A percentile compares a stretch with the other conserved stretches of the same genome.
These are phyloP conservation scores for Sonneratia alba DNA, from an alignment of 345 rosid genomes.

Conservation along the genomic window DNA sequence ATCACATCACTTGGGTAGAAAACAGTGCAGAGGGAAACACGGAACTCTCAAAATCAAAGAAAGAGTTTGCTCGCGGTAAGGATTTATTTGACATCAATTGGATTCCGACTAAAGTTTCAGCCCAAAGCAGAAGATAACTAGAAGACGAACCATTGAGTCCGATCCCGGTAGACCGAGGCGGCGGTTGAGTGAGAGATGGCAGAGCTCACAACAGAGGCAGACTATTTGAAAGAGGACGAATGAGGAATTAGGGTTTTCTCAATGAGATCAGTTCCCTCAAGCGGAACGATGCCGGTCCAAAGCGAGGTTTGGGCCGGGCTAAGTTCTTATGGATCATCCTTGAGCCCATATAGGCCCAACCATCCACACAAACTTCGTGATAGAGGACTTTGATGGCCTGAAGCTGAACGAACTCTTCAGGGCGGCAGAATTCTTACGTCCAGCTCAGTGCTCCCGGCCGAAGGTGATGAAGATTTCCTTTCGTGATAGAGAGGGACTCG, in stretches of 20 bases:
- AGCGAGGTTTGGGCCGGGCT: not conserved
- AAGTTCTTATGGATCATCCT: not conserved
- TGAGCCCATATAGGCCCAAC: not conserved
- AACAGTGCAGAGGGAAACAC: not conserved
- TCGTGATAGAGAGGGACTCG: too few species aligned
- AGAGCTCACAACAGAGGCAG: not conserved
- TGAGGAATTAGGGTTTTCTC: not conserved
- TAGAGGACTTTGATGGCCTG: conserved; percentile 28
- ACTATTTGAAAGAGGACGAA: not conserved
- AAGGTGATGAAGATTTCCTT: too few species aligned
- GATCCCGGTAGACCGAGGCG: conserved; percentile 7
- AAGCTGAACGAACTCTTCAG: conserved; percentile 9
- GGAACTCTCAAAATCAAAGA: not conserved
- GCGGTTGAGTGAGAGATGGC: not conserved
- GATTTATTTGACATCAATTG: not conserved
- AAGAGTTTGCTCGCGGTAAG: not conserved
- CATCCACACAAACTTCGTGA: conserved; percentile 6
- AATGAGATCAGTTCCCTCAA: not conserved
- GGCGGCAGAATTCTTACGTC: too few species aligned
- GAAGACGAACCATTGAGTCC: conserved; percentile 2
- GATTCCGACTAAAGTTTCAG: not conserved
- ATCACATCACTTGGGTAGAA: not conserved
- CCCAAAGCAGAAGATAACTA: not conserved
- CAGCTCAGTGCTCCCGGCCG: too few species aligned
- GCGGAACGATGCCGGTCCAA: not conserved